Evolutionary conservation across 164 flowering plant species (phyloP).

Genomic region (Kingdonia uniflora): DNA sequence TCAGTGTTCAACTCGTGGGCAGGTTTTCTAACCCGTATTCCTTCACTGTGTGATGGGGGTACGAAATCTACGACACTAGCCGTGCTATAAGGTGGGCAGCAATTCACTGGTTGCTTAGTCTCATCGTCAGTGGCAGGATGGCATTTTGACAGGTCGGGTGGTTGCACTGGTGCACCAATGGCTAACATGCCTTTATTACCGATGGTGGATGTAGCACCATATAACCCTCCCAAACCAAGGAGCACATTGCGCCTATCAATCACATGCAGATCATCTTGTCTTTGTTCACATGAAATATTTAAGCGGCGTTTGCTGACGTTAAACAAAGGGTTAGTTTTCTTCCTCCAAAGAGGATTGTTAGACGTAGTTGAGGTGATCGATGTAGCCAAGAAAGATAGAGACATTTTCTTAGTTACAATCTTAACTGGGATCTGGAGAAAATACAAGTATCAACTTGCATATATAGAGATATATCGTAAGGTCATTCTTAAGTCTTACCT

Average conservation of each 20-base stretch:
- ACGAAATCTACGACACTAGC: neutral
- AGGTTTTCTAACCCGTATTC: slow-evolving; percentile 8
- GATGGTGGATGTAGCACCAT: neutral
- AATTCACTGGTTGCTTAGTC: neutral
- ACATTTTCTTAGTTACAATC: neutral
- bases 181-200: slow-evolving; percentile 5
- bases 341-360: neutral
- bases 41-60: slow-evolving; percentile 6
- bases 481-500: too few species aligned
- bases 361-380: neutral
- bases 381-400: slow-evolving; percentile 1
- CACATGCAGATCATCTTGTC: neutral
- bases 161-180: neutral
- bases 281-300: neutral
- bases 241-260: slow-evolving; percentile 7
- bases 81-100: slow-evolving; percentile 1
- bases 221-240: slow-evolving; percentile 2
- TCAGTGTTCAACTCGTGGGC: slow-evolving; percentile 8
- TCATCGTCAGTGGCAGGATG: neutral
- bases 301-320: neutral
- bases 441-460: too few species aligned
- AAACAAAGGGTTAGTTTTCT: neutral
- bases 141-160: slow-evolving; percentile 3
- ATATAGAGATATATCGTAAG: too few species aligned
- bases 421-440: too few species aligned